A percentile compares a stretch with the other conserved stretches of the same genome.
Evolutionary conservation across 176 grass and related monocot species (phyloP).

Genomic region (Triticum turgidum): DNA sequence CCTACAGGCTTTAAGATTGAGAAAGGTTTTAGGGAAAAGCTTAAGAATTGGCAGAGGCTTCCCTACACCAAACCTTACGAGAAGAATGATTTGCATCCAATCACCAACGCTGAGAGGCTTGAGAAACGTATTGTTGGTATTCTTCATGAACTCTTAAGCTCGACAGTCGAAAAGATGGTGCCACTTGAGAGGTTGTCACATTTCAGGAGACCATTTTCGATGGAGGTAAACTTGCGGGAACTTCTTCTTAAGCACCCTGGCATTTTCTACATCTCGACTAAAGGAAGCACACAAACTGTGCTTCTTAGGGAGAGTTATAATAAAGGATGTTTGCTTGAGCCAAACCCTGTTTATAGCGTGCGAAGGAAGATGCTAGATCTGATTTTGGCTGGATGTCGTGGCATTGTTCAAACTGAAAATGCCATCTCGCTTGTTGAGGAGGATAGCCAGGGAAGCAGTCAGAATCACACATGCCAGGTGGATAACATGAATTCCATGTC

Average conservation of each 20-base stretch:
- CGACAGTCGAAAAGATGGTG: conserved; percentile 53
- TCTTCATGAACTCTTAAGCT: conserved; percentile 60
- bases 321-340: conserved; percentile 50
- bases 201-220: conserved; percentile 46
- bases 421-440: conserved; percentile 1
- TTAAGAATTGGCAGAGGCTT: conserved; percentile 66
- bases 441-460: conserved; percentile 13
- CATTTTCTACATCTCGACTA: conserved; percentile 74
- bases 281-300: conserved; percentile 50
- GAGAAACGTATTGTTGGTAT: conserved; percentile 61
- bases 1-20: conserved; percentile 59
- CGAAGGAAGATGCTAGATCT: conserved; percentile 59
- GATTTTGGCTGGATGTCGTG: conserved; percentile 36
- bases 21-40: conserved; percentile 53
- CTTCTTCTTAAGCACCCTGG: conserved; percentile 67
- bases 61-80: conserved; percentile 62
- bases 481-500: background rate
- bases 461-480: background rate
- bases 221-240: conserved; percentile 62
- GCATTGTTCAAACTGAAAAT: conserved; percentile 21
- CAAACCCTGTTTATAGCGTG: conserved; percentile 47
- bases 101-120: conserved; percentile 30
- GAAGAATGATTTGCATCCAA: conserved; percentile 25
- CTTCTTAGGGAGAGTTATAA: conserved; percentile 57
- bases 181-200: conserved; percentile 54